phyloP scores from a whole-genome alignment of 2,329 filamentous ascomycete genomes.

The Colletotrichum chrysophilum region DNA sequence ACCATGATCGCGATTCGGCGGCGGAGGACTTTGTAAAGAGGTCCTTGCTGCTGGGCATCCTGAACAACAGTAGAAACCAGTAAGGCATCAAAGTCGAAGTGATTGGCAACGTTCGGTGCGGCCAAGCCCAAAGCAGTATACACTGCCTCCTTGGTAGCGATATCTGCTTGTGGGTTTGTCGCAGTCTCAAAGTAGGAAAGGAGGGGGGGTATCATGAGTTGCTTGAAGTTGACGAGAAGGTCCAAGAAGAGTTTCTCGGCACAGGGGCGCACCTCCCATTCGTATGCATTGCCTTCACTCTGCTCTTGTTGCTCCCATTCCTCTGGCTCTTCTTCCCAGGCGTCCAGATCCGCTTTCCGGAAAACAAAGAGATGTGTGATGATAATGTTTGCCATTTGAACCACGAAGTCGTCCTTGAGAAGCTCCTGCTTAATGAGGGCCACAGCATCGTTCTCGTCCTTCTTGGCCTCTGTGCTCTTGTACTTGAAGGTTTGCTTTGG shows the following conservation, averaged over 20 bases:
- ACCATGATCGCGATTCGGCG: constrained; percentile 88
- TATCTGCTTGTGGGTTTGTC: constrained; percentile 67
- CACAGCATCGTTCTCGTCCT: constrained; percentile 75
- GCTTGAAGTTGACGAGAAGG: constrained; percentile 86
- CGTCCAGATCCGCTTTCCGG: constrained; percentile 80
- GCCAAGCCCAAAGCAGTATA: constrained; percentile 93
- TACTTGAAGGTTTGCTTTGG: constrained; percentile 86
- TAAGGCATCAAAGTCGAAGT: constrained; percentile 85
- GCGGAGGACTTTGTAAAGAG: constrained; percentile 79
- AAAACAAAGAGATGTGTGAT: constrained; percentile 91
- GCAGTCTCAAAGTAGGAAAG: constrained; percentile 83
- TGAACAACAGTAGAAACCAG: constrained; percentile 75
- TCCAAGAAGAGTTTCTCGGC: constrained; percentile 94
- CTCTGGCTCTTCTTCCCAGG: constrained; percentile 94
- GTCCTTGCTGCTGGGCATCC: constrained; percentile 72
- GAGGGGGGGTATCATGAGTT: constrained; percentile 78
- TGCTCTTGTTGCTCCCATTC: constrained; percentile 95
- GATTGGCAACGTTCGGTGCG: constrained; percentile 74
- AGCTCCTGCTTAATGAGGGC: constrained; percentile 74
- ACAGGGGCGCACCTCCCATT: constrained; percentile 91
- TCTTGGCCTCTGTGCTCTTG: constrained; percentile 73
- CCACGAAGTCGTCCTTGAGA: constrained; percentile 77
- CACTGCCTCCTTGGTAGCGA: constrained; percentile 89
- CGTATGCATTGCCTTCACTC: constrained; percentile 82
- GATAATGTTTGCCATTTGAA: constrained; percentile 82